phyloP scores from a whole-genome alignment of 2,329 filamentous ascomycete genomes.

The Atkinsonella texensis region DNA sequence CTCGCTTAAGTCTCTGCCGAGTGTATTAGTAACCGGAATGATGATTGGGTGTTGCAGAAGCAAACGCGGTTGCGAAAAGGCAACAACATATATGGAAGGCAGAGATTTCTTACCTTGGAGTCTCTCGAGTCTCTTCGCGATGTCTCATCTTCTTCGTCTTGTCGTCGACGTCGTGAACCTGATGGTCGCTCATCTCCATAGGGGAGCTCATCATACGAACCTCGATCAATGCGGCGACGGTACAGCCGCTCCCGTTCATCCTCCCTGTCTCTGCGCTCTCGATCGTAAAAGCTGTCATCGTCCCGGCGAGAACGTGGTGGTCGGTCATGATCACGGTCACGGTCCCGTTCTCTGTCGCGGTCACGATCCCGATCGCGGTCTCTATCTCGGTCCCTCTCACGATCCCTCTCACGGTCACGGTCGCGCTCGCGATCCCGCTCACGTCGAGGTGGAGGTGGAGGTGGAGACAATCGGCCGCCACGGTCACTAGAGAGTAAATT shows the following conservation, averaged over 20 bases:
- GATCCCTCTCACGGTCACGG: constrained; percentile 25
- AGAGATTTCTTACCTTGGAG: constrained; percentile 43
- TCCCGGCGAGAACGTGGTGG: constrained; percentile 44
- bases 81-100: too few species aligned
- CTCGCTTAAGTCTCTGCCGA: constrained; percentile 43
- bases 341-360: constrained; percentile 19
- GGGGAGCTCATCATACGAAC: constrained; percentile 76
- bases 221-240: constrained; percentile 63
- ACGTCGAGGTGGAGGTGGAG: constrained; percentile 29
- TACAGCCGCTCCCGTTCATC: constrained; percentile 83
- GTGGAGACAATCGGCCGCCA: constrained; percentile 30
- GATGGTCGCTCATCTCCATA: constrained; percentile 67
- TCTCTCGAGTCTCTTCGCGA: constrained; percentile 54
- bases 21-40: constrained; percentile 15
- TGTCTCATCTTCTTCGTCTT: constrained; percentile 63
- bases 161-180: constrained; percentile 60
- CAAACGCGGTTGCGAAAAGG: too few species aligned
- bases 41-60: too few species aligned
- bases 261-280: constrained; percentile 77
- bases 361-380: constrained; percentile 25
- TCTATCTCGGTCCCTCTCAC: constrained; percentile 15
- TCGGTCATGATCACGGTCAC: constrained; percentile 34
- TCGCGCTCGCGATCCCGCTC: constrained; percentile 33
- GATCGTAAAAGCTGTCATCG: constrained; percentile 62
- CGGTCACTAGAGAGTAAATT: constrained; percentile 43